Evolutionary conservation across 2,329 filamentous ascomycete genomes (phyloP), one percentile per base, ranked within the genome.

Genomic region (Thielaviopsis euricoi): DNA sequence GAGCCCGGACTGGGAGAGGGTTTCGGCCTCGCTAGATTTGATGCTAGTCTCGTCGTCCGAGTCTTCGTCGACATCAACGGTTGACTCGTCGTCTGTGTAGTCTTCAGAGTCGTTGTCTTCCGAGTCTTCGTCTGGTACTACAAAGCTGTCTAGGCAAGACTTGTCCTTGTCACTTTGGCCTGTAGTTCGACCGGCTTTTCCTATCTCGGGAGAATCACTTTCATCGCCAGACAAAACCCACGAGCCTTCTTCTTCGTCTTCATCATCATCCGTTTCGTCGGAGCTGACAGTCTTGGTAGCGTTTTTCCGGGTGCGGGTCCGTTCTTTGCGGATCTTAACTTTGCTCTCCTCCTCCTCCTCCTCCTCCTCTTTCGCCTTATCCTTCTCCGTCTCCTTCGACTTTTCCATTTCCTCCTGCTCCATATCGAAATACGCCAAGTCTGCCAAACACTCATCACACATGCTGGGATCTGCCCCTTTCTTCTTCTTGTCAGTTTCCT

Each of bases 161-260:
- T 77, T 71, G 1, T 75, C 76, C 10, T 80, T 76, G 10, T 75
- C 74, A 66, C 95, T 81, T 68, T 95, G 89, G 62, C 95, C 88
- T 56, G 89, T 86, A n/a, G 81, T 80, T 3, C 87, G 88, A n/a
- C 88, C 89, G 51, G 87, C 86, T 66, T 83, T 86, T 53, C 86
- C 87, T 17, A 90, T 74, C n/a, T 74, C 73, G 3, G 83, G 66
- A 0, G 75, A 66, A 0, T 77, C 75, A 51, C 78, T 82, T 65
- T 93, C 75, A 10, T 79, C 75, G 59, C 86, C 82, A 0, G 82
- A 77, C 3, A 90, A 86, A 49, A 95, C 74, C 89, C 89, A 95
- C 64, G 87, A 85, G 13, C 81, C 87, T 59, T 87, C 82, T 6
- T 78, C 82, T 22, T 85, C 83, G 62, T 83, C 79, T 58, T 86